Conservation (phyloP, 805 yeast genomes). For the Candida sithepensis region DNA sequence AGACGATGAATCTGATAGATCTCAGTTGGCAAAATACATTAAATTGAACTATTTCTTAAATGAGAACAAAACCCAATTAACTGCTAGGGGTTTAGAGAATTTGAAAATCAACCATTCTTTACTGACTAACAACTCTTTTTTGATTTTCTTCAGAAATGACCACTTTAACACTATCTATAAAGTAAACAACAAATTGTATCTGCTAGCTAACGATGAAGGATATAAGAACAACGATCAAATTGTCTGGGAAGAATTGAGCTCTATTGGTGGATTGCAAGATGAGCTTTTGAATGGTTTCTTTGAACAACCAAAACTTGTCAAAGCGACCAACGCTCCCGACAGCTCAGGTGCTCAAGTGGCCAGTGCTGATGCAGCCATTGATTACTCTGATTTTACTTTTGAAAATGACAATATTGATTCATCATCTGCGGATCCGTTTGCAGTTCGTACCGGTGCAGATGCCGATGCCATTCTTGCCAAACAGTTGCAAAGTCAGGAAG, state of each 20-base stretch:
- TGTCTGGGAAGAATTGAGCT: slow-evolving; percentile 78
- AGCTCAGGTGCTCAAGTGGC: background rate
- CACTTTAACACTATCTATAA: slow-evolving; percentile 76
- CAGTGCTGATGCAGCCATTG: slow-evolving; percentile 2
- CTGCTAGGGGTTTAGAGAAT: slow-evolving; percentile 57
- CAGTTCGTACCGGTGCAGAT: background rate
- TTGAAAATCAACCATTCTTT: slow-evolving; percentile 33
- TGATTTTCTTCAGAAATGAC: slow-evolving; percentile 83
- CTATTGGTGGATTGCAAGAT: slow-evolving; percentile 68
- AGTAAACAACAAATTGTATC: slow-evolving; percentile 45
- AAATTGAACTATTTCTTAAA: slow-evolving; percentile 42
- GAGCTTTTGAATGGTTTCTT: slow-evolving; percentile 66
- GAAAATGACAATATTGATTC: slow-evolving; percentile 18
- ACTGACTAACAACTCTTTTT: slow-evolving; percentile 50
- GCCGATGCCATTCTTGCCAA: slow-evolving; percentile 27
- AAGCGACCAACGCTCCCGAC: background rate
- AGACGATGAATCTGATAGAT: slow-evolving; percentile 2
- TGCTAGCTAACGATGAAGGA: slow-evolving; percentile 73
- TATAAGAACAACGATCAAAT: slow-evolving; percentile 43
- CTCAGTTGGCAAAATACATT: slow-evolving; percentile 6
- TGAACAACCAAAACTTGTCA: slow-evolving; percentile 31
- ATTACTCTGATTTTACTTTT: slow-evolving; percentile 14
- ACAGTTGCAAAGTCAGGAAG: slow-evolving; percentile 32
- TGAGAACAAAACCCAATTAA: slow-evolving; percentile 70
- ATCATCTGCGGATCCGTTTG: slow-evolving; percentile 6